Base-by-base conservation (phyloP, 441 rosid species). In the Erysimum cheiri region DNA sequence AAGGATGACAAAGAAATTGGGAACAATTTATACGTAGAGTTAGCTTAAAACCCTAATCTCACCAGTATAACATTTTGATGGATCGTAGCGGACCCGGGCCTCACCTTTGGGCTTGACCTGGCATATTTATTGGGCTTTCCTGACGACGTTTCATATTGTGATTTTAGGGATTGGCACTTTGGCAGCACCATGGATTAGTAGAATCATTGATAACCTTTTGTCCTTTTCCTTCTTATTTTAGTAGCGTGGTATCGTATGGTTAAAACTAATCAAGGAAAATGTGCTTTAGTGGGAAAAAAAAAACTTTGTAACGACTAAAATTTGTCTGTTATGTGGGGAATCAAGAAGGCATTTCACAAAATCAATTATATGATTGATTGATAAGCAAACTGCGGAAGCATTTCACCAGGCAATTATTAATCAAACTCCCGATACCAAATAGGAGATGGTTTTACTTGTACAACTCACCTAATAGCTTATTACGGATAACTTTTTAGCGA, bases 21-120 rank as follows among this genome's bases (percentile, higher is more conserved):
- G 47, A 60, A 60, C 56, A 43, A 8, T 47, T 68, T 74, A 74
- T 60, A 74, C 28, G 55, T 44, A 50, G 53, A 10, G 15, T 15
- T 5, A 9, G 41, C 22, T 41, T 44, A 26, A 57, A 74, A 68
- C 73, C 73, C 73, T 74, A 74, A 60, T 49, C 58, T 49, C 67
- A 47, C 26, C 22, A 10, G 5, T 9, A 37, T 31, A 10, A 19
- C 15, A 6, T 14, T 35, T 28, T 22, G 12, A 69, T 3, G 50
- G 28, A 48, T 46, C 28, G 24, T 67, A 0, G 4, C 26, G 11
- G 46, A 22, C 26, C 36, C 17, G 47, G 28, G 9, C 47, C 37
- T 19, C 6, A 19, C 5, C 1, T 11, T 12, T 58, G 72, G 72
- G 72, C 39, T 73, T 65, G 8, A n/a, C 7, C 0, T 10, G 29